Evolutionary conservation across 1,284 basidiomycete species (phyloP).

Genomic region (Inonotus hispidus): DNA sequence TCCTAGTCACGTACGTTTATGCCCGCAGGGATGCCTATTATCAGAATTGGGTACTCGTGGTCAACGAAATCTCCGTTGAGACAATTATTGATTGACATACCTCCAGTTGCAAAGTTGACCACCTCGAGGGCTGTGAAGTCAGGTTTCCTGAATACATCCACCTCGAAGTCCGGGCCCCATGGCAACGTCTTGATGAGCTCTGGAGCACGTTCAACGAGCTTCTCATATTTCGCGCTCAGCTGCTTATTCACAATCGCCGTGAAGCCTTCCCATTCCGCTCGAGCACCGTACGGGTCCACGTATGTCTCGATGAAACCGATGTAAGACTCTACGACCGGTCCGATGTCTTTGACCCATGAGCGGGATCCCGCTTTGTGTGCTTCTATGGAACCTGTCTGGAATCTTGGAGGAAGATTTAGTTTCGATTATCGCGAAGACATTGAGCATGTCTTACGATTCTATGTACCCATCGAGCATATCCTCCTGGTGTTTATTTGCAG

Average conservation of each 20-base stretch:
- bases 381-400: conserved; percentile 70
- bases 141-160: conserved; percentile 77
- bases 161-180: conserved; percentile 81
- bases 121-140: conserved; percentile 83
- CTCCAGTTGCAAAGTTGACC: conserved; percentile 75
- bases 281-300: conserved; percentile 77
- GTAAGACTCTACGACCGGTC: conserved; percentile 84
- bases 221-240: conserved; percentile 75
- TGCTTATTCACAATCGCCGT: conserved; percentile 83
- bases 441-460: conserved; percentile 51
- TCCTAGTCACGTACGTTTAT: conserved; percentile 54
- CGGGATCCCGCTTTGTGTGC: conserved; percentile 72
- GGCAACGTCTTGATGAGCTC: conserved; percentile 75
- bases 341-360: conserved; percentile 81
- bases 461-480: conserved; percentile 77
- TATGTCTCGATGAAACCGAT: conserved; percentile 62
- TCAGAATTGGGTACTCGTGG: too few relatives aligned
- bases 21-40: conserved; percentile 70
- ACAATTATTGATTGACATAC: conserved; percentile 32
- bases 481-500: conserved; percentile 66
- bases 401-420: conserved; percentile 36
- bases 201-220: conserved; percentile 67
- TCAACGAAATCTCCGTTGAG: background rate
- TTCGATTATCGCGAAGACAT: background rate
- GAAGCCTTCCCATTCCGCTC: conserved; percentile 90